phyloP scores from a whole-genome alignment of 352 stramenopile species.

The Phytophthora hybrid region DNA sequence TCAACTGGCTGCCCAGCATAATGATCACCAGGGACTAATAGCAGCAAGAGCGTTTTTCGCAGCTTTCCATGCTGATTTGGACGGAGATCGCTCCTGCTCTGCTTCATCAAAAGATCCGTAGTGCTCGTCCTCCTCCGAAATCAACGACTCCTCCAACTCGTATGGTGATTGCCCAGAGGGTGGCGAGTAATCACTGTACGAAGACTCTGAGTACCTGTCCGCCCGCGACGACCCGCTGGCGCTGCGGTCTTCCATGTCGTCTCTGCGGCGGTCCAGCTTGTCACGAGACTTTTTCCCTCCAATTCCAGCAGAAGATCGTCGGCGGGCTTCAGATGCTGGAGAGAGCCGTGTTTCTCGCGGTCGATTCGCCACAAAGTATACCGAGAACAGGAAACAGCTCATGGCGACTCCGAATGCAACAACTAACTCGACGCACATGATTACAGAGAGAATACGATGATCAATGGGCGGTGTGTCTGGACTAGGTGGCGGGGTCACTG shows the following conservation, averaged over 20 bases:
- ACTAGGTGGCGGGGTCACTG: conserved; percentile 69
- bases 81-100: conserved; percentile 26
- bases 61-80: conserved; percentile 51
- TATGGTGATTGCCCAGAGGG: conserved; percentile 32
- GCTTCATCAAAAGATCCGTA: conserved; percentile 74
- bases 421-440: conserved; percentile 89
- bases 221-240: conserved; percentile 34
- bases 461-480: conserved; percentile 83
- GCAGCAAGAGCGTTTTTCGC: conserved; percentile 64
- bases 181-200: conserved; percentile 47
- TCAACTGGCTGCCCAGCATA: background rate
- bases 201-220: conserved; percentile 40
- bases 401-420: conserved; percentile 85
- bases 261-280: conserved; percentile 24
- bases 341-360: conserved; percentile 51
- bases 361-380: conserved; percentile 90
- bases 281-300: conserved; percentile 32
- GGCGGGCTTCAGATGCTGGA: conserved; percentile 27
- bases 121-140: conserved; percentile 72
- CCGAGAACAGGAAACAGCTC: conserved; percentile 85
- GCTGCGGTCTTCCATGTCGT: conserved; percentile 36
- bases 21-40: conserved; percentile 79
- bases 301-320: conserved; percentile 27
- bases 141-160: conserved; percentile 79
- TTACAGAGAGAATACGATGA: conserved; percentile 82